Percentiles rank a stretch among this genome's conserved stretches.
These are phyloP conservation scores for Durusdinium trenchii DNA, from an alignment of 73 alveolate genomes.

Conservation along the genomic window DNA sequence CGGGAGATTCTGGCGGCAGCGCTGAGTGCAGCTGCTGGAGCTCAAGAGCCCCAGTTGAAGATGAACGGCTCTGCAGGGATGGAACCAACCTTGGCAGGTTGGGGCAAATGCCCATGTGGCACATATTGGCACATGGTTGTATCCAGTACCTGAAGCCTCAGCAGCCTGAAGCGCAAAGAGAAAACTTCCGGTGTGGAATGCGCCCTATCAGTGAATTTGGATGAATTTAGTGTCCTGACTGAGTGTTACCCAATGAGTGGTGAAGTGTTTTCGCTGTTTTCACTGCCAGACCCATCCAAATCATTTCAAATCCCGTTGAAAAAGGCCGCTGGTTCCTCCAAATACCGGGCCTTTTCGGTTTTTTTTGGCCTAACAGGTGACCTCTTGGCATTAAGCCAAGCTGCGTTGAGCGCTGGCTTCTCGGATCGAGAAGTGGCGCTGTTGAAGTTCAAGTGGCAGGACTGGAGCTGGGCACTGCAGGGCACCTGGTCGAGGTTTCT, in stretches of 20 bases:
- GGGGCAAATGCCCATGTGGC: no score
- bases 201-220: background rate
- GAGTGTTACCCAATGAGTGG: no score
- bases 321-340: no score
- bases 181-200: background rate
- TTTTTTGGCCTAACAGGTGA: background rate
- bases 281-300: no score
- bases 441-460: slow-evolving; percentile 54
- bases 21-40: slow-evolving; percentile 29
- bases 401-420: slow-evolving; percentile 41
- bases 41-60: slow-evolving; percentile 1
- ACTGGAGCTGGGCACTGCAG: no score
- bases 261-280: background rate
- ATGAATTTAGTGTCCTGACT: no score
- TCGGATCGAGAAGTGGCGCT: slow-evolving; percentile 26
- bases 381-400: background rate
- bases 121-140: no score
- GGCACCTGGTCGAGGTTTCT: no score
- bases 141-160: no score
- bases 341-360: background rate
- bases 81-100: slow-evolving; percentile 1
- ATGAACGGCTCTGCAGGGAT: slow-evolving; percentile 35
- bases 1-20: background rate
- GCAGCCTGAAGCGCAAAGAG: no score
- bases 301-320: no score